Evolutionary conservation across 495 filamentous ascomycete species (phyloP).

Genomic region (Aspergillus bridgeri): DNA sequence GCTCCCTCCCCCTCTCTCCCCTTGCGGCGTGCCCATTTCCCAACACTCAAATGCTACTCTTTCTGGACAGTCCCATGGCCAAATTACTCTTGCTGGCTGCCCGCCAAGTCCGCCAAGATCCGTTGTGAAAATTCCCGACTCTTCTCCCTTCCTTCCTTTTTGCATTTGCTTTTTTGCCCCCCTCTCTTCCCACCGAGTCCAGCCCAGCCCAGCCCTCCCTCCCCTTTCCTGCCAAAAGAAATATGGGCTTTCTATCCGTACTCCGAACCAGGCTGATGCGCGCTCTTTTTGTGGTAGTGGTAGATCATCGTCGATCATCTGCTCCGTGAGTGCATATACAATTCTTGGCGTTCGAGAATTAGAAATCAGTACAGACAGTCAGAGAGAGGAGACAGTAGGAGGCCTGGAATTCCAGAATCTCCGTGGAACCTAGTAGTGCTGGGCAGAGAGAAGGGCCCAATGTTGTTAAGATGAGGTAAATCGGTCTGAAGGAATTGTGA

Average conservation of each 20-base stretch:
- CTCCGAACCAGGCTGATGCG: not conserved
- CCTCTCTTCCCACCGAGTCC: too few relatives aligned
- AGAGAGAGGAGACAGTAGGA: too few relatives aligned
- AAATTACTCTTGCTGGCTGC: not conserved
- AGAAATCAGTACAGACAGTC: too few relatives aligned
- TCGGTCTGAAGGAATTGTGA: not conserved
- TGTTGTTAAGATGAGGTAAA: not conserved
- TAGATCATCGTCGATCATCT: conserved; percentile 26
- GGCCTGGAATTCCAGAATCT: not conserved
- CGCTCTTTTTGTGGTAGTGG: not conserved
- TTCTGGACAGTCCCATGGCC: not conserved
- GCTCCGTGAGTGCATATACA: conserved; percentile 12
- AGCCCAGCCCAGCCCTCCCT: not conserved
- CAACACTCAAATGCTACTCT: not conserved
- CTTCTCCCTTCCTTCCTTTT: not conserved
- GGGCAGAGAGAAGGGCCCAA: not conserved
- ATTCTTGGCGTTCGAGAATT: conserved; percentile 14
- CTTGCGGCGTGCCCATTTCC: not conserved
- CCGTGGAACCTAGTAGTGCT: too few relatives aligned
- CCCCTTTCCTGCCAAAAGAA: not conserved
- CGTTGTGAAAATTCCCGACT: not conserved
- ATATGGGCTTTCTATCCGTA: not conserved
- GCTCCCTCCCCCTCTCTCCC: too few relatives aligned
- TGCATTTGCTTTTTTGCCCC: not conserved
- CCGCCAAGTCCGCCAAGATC: not conserved